Percentiles rank a stretch among this genome's conserved stretches.
These are phyloP conservation scores for Aspergillus caelatus DNA, from an alignment of 2,329 filamentous ascomycete genomes.

Conservation along the genomic window DNA sequence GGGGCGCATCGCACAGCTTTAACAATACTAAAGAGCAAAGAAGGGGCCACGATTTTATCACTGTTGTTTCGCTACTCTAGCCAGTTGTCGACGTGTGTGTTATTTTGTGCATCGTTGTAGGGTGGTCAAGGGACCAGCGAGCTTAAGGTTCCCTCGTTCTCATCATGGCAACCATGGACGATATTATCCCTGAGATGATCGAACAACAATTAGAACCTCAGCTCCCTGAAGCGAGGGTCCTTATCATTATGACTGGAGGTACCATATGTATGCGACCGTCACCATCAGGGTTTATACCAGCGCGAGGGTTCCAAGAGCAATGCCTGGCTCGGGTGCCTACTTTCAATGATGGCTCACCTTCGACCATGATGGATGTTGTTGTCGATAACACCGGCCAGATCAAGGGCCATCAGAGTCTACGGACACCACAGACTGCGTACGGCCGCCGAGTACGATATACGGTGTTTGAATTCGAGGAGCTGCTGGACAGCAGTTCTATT, in stretches of 20 bases:
- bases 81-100: background rate
- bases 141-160: background rate
- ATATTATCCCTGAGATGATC: slow-evolving; percentile 25
- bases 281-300: slow-evolving; percentile 76
- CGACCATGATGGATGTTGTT: slow-evolving; percentile 59
- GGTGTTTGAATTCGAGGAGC: slow-evolving; percentile 78
- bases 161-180: slow-evolving; percentile 26
- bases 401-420: slow-evolving; percentile 66
- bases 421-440: slow-evolving; percentile 80
- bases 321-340: slow-evolving; percentile 80
- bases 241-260: slow-evolving; percentile 84
- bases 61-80: background rate
- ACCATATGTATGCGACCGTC: slow-evolving; percentile 89
- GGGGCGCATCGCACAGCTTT: background rate
- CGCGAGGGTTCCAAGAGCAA: slow-evolving; percentile 76
- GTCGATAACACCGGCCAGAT: slow-evolving; percentile 52
- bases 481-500: slow-evolving; percentile 89
- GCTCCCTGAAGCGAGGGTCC: slow-evolving; percentile 74
- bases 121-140: background rate
- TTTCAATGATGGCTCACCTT: slow-evolving; percentile 76
- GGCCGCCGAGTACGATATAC: slow-evolving; percentile 80
- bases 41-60: background rate
- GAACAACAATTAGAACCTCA: slow-evolving; percentile 25
- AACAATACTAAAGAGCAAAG: background rate
- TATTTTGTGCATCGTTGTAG: background rate